phyloP scores from a whole-genome alignment of 2,329 filamentous ascomycete genomes.

The Colletotrichum coccodes region DNA sequence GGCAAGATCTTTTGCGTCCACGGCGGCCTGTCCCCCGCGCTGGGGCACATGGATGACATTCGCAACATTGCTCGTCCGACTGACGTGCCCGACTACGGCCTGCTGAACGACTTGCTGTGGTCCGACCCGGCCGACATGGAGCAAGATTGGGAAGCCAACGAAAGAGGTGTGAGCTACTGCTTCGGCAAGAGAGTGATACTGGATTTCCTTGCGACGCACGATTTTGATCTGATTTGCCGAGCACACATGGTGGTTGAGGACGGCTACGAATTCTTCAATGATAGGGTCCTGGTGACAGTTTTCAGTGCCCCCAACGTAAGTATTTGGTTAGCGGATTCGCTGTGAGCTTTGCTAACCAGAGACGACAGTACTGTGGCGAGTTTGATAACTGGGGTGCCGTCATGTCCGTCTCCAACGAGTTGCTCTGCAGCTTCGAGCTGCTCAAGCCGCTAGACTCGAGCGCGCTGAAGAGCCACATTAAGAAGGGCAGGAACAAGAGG shows the following conservation, averaged over 20 bases:
- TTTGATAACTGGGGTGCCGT: conserved; percentile 99
- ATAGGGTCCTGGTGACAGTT: conserved; percentile 93
- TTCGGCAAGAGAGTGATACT: conserved; percentile 99
- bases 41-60: conserved; percentile 98
- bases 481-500: conserved; percentile 94
- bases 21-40: conserved; percentile 89
- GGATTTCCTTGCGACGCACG: conserved; percentile 92
- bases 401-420: conserved; percentile 94
- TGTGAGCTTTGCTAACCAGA: conserved; percentile 38
- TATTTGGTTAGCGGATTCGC: conserved; percentile 36
- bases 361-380: conserved; percentile 89
- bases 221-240: conserved; percentile 96
- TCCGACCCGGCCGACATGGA: conserved; percentile 99
- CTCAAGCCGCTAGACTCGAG: conserved; percentile 96
- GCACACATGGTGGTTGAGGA: conserved; percentile 99
- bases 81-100: conserved; percentile 95
- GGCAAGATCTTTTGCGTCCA: conserved; percentile 99
- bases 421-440: conserved; percentile 96
- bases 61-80: conserved; percentile 94
- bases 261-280: conserved; percentile 98
- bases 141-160: conserved; percentile 96
- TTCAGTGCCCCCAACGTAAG: conserved; percentile 97
- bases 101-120: conserved; percentile 96
- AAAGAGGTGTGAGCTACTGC: conserved; percentile 96
- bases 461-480: conserved; percentile 97